A percentile compares a stretch with the other conserved stretches of the same genome.
These are phyloP conservation scores for Gynandropsis gynandra DNA, from an alignment of 345 rosid species.

Conservation along the genomic window DNA sequence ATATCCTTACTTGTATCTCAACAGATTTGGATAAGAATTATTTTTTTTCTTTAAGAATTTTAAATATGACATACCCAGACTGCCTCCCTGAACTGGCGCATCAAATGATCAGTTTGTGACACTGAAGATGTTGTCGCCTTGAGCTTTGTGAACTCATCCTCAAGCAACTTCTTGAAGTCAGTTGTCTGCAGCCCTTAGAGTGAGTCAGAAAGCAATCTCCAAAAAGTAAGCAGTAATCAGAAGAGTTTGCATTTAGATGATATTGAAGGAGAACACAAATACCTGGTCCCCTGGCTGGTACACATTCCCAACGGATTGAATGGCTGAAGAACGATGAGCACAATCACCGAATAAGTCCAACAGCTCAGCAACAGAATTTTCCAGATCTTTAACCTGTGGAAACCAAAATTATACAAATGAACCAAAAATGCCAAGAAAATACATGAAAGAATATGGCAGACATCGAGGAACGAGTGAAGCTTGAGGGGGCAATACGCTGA, in stretches of 20 bases:
- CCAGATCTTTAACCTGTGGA: constrained; percentile 69
- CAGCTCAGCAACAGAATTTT: constrained; percentile 53
- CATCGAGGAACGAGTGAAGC: constrained; percentile 6
- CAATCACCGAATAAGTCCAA: constrained; percentile 45
- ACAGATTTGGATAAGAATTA: too few relatives aligned
- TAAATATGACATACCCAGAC: constrained; percentile 54
- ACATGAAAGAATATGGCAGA: constrained; percentile 1
- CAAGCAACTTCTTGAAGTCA: constrained; percentile 66
- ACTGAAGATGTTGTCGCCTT: constrained; percentile 38
- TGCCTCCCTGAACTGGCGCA: constrained; percentile 72
- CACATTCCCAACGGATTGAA: constrained; percentile 50
- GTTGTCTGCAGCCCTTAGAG: constrained; percentile 47
- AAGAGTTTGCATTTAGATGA: not conserved
- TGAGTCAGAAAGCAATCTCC: constrained; percentile 19
- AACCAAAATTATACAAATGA: not conserved
- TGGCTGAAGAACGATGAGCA: constrained; percentile 39
- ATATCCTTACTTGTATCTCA: too few relatives aligned
- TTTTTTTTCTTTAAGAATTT: not conserved
- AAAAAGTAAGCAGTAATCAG: constrained; percentile 3
- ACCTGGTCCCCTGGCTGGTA: constrained; percentile 67
- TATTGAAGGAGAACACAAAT: constrained; percentile 3
- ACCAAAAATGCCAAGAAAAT: not conserved
- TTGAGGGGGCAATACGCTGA: constrained; percentile 1
- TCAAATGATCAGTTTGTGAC: constrained; percentile 38
- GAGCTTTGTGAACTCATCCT: constrained; percentile 43